These are phyloP conservation scores for Phytophthora pisi DNA, from an alignment of 352 stramenopile species.

Conservation along the genomic window DNA sequence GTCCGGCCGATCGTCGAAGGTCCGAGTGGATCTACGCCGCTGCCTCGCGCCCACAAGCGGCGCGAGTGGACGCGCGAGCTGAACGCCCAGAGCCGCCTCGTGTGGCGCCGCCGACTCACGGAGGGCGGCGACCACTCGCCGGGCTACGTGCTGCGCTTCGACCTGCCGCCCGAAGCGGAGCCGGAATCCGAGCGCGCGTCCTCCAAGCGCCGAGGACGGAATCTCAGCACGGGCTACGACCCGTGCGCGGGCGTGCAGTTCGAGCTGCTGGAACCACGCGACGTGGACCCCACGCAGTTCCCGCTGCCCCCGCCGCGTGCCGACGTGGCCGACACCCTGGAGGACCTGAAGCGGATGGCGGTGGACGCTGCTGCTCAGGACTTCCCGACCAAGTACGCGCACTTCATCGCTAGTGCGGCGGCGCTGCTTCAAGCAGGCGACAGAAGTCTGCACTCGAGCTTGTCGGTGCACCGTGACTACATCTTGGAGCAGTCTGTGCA, in stretches of 20 bases:
- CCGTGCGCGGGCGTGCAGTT: conserved; percentile 32
- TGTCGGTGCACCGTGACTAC: conserved; percentile 42
- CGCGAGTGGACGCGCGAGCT: conserved; percentile 59
- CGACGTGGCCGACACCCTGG: conserved; percentile 27
- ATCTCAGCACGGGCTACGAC: conserved; percentile 36
- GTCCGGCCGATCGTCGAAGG: neutral
- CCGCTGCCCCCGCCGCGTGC: conserved; percentile 24
- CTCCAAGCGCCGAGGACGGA: conserved; percentile 25
- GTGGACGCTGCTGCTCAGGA: conserved; percentile 33
- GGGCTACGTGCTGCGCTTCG: conserved; percentile 44
- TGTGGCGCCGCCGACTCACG: conserved; percentile 43
- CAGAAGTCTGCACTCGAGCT: conserved; percentile 1
- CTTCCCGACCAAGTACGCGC: conserved; percentile 57
- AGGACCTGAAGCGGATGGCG: conserved; percentile 31
- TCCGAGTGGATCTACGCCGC: neutral
- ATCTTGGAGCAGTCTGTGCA: conserved; percentile 66
- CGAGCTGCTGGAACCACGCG: conserved; percentile 35
- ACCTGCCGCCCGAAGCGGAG: conserved; percentile 29
- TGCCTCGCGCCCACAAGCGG: conserved; percentile 35
- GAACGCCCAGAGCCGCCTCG: conserved; percentile 36
- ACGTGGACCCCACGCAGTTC: conserved; percentile 32
- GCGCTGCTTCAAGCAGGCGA: conserved; percentile 22
- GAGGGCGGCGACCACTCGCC: conserved; percentile 34
- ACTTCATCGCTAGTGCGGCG: conserved; percentile 41
- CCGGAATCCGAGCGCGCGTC: conserved; percentile 27